These are phyloP conservation scores for Ceratocystiopsis brevicomis DNA, from an alignment of 2,329 filamentous ascomycete species.

Conservation along the genomic window DNA sequence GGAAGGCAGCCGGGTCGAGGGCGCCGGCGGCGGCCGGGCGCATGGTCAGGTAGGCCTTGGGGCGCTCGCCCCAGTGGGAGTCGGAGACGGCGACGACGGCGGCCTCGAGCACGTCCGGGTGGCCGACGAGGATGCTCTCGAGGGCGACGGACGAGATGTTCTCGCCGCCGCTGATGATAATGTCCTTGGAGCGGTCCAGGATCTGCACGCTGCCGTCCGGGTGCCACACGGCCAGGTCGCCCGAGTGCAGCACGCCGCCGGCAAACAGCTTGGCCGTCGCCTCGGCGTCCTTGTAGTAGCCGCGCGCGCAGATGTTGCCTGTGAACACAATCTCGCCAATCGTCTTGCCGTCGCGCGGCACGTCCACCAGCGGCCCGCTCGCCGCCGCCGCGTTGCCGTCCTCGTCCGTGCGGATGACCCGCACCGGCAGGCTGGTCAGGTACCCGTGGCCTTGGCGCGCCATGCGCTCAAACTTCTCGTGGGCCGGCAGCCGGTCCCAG, in stretches of 20 bases:
- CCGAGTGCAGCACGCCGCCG: slow-evolving; percentile 72
- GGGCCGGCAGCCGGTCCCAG: slow-evolving; percentile 56
- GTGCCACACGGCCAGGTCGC: slow-evolving; percentile 87
- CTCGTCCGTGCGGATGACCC: slow-evolving; percentile 59
- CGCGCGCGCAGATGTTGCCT: slow-evolving; percentile 82
- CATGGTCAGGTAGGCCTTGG: slow-evolving; percentile 80
- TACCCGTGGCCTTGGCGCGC: slow-evolving; percentile 88
- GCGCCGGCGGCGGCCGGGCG: slow-evolving; percentile 24
- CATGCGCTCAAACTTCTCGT: slow-evolving; percentile 77
- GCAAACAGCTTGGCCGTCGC: slow-evolving; percentile 76
- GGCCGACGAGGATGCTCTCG: slow-evolving; percentile 73
- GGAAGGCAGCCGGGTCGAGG: slow-evolving; percentile 48
- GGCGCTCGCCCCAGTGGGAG: slow-evolving; percentile 86
- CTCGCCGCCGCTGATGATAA: slow-evolving; percentile 95
- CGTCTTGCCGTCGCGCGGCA: slow-evolving; percentile 28
- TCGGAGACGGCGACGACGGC: slow-evolving; percentile 79
- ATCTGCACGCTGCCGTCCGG: slow-evolving; percentile 83
- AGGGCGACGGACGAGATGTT: slow-evolving; percentile 92
- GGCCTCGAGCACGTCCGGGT: slow-evolving; percentile 77
- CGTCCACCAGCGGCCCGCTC: slow-evolving; percentile 30
- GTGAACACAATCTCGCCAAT: slow-evolving; percentile 48
- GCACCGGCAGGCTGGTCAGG: slow-evolving; percentile 59
- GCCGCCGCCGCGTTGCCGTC: slow-evolving; percentile 22
- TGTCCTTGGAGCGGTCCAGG: slow-evolving; percentile 85
- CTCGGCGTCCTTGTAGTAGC: slow-evolving; percentile 77